Conservation (phyloP, 768 basidiomycete genomes). For the Xerocomellus chrysenteron region DNA sequence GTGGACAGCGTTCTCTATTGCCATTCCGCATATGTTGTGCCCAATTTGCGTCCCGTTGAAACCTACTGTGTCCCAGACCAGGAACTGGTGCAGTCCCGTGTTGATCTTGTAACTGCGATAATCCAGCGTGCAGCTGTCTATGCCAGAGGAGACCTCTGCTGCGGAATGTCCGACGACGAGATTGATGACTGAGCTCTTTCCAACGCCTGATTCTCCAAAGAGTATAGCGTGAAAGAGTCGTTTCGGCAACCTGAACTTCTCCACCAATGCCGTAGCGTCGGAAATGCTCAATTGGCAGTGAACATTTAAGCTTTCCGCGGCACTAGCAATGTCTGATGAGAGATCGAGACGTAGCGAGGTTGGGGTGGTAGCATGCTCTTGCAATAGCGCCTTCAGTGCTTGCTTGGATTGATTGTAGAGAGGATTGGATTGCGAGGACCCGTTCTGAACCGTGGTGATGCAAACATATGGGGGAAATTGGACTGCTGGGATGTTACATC, state of each 20-base stretch:
- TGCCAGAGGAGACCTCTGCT: slow-evolving; percentile 26
- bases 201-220: slow-evolving; percentile 42
- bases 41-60: slow-evolving; percentile 18
- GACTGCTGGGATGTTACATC: slow-evolving; percentile 8
- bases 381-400: slow-evolving; percentile 9
- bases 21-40: slow-evolving; percentile 8
- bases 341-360: slow-evolving; percentile 18
- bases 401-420: slow-evolving; percentile 15
- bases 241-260: slow-evolving; percentile 9
- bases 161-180: slow-evolving; percentile 29
- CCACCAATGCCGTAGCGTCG: slow-evolving; percentile 13
- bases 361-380: slow-evolving; percentile 4
- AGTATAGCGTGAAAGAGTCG: slow-evolving; percentile 33
- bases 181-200: slow-evolving; percentile 44
- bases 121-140: slow-evolving; percentile 36
- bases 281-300: slow-evolving; percentile 10
- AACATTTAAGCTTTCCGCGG: slow-evolving; percentile 4
- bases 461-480: slow-evolving; percentile 13
- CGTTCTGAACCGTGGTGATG: slow-evolving; percentile 18
- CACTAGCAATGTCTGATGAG: slow-evolving; percentile 2
- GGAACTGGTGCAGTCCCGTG: slow-evolving; percentile 21
- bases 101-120: slow-evolving; percentile 22
- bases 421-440: neutral
- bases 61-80: slow-evolving; percentile 34
- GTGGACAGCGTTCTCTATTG: slow-evolving; percentile 25